Base-by-base conservation (phyloP, 2,329 filamentous ascomycete genomes). In the Calonectria henricotiae region DNA sequence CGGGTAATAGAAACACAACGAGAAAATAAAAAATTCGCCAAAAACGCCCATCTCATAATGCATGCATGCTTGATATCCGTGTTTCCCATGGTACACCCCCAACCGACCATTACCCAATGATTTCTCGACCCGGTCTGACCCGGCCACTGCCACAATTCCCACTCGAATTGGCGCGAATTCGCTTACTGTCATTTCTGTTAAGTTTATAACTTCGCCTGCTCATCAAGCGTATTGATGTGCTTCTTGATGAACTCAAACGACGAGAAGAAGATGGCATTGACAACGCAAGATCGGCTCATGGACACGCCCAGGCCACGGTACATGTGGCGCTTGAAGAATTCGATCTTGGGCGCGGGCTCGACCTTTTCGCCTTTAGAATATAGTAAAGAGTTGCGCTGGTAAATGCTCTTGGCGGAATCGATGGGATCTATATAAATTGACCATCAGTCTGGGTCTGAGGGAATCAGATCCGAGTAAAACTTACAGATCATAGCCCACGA, bases 241-340 rank as follows among this genome's bases (percentile, higher is more conserved):
- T 91, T 92, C 84, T 96, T 96, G 77, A 94, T 88, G 77, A 94
- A 91, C 83, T 97, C 94, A 80, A 96, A 97, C 44, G 91, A 92
- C 49, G 93, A 95, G 84, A 97, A 97, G 87, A 97, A 97, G 77
- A 97, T 93, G 74, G 94, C 93, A 80, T 97, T 97, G 75, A 96
- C 91, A 63, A 94, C 87, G 77, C 93, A 95, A 13, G 93, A 95
- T 67, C 94, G 91, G 74, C 90, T 89, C 91, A 96, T 95, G 43
- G 93, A 95, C 30, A 96, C 94, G 25, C 91, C 93, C 3, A 97
- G 87, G 35, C 94, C 94, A 76, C 93, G 91, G 82, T 96, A 97
- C 90, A 95, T 95, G 72, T 92, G 89, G 65, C 87, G 87, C 77
- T 92, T 90, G 82, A 94, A 93, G 82, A 94, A 95, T 70, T 92